phyloP scores from a whole-genome alignment of 1,284 basidiomycete species.

The Rhodotorula glutinis region DNA sequence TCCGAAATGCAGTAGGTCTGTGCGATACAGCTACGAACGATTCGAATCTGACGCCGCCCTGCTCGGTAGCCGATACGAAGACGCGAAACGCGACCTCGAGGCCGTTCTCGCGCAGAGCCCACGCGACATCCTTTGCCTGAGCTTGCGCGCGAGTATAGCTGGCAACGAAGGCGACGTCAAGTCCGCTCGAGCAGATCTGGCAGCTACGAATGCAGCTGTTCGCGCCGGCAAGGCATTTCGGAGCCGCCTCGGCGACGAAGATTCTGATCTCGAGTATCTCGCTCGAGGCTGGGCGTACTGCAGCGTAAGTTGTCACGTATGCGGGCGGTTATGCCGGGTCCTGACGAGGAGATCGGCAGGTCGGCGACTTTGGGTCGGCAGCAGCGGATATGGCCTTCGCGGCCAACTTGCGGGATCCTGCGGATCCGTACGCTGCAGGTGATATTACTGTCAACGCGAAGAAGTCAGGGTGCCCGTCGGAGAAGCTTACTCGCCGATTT shows the following conservation, averaged over 20 bases:
- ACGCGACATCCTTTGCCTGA: slow-evolving; percentile 29
- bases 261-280: slow-evolving; percentile 38
- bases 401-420: slow-evolving; percentile 5
- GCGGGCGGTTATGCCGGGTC: no score
- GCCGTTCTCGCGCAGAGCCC: slow-evolving; percentile 8
- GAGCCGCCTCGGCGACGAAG: slow-evolving; percentile 25
- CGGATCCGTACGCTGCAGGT: slow-evolving; percentile 31
- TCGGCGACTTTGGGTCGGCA: slow-evolving; percentile 26
- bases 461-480: no score
- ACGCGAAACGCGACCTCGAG: slow-evolving; percentile 8
- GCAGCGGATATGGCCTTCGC: slow-evolving; percentile 22
- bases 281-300: slow-evolving; percentile 18
- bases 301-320: not conserved
- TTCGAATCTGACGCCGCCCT: not conserved
- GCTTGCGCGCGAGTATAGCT: slow-evolving; percentile 16
- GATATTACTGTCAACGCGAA: no score
- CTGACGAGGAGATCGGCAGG: not conserved
- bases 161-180: slow-evolving; percentile 10
- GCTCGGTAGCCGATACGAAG: slow-evolving; percentile 11
- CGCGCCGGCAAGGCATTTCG: slow-evolving; percentile 14
- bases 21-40: no score
- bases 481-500: no score
- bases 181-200: slow-evolving; percentile 23
- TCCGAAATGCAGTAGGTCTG: slow-evolving; percentile 30
- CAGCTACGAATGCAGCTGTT: slow-evolving; percentile 20